Evolutionary conservation across 768 basidiomycete species (phyloP).

Genomic region (Boletus reticulatus): DNA sequence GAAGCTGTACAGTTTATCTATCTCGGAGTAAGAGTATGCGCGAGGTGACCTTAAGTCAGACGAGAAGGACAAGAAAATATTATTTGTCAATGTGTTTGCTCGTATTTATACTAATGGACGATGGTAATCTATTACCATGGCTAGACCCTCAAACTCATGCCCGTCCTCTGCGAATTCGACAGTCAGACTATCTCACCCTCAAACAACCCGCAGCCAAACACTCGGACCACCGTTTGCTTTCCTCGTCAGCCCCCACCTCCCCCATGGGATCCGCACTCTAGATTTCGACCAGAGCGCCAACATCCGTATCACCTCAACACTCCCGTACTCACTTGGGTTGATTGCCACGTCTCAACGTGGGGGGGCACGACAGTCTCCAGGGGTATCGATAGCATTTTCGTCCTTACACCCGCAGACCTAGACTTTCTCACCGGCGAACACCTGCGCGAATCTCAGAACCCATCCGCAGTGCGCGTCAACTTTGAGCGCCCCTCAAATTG

Average conservation of each 20-base stretch:
- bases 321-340: slow-evolving; percentile 1
- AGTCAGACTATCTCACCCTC: not conserved
- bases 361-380: not conserved
- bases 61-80: no score
- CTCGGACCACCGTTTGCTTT: slow-evolving; percentile 5
- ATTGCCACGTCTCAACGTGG: slow-evolving; percentile 6
- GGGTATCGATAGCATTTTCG: not conserved
- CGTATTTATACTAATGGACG: no score
- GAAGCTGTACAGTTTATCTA: no score
- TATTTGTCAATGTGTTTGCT: no score
- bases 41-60: no score
- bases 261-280: slow-evolving; percentile 11
- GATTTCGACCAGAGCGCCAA: slow-evolving; percentile 4
- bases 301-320: slow-evolving; percentile 11
- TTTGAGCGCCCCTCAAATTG: not conserved
- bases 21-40: no score
- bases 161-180: slow-evolving; percentile 13
- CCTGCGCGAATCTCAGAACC: not conserved
- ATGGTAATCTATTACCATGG: no score
- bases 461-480: slow-evolving; percentile 2
- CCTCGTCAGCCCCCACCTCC: slow-evolving; percentile 13
- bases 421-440: slow-evolving; percentile 16
- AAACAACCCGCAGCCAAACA: slow-evolving; percentile 5
- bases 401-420: slow-evolving; percentile 4
- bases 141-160: slow-evolving; percentile 2